Evolutionary conservation across 441 rosid species (phyloP).

Genomic region (Brassica hybrid): DNA sequence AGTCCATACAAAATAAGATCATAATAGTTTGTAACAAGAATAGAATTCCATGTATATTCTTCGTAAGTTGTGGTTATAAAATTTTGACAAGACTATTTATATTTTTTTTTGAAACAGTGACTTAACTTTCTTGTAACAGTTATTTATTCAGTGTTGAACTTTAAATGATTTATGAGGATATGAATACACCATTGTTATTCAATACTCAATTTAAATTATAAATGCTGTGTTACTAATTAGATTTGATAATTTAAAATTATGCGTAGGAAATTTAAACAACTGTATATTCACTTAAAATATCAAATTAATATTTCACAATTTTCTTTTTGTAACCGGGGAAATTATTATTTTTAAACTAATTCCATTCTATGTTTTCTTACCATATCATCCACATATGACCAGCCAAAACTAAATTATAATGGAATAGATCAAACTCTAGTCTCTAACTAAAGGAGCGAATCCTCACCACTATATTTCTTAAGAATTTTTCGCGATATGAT

Average conservation of each 20-base stretch:
- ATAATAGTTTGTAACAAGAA: background rate
- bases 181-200: background rate
- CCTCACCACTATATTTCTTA: background rate
- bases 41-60: background rate
- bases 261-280: background rate
- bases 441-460: background rate
- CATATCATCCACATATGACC: background rate
- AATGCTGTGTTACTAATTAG: background rate
- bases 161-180: background rate
- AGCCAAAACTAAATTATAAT: background rate
- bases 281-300: background rate
- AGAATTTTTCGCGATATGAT: background rate
- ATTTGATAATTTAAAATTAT: background rate
- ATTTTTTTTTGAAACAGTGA: background rate
- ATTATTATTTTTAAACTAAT: background rate
- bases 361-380: background rate
- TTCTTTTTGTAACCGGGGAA: background rate
- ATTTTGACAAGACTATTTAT: background rate
- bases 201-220: background rate
- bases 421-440: background rate
- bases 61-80: background rate
- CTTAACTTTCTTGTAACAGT: background rate
- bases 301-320: background rate
- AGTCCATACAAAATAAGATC: background rate
- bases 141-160: background rate